Conservation (phyloP, 1,284 basidiomycete genomes). For the Pisolithus thermaeus region DNA sequence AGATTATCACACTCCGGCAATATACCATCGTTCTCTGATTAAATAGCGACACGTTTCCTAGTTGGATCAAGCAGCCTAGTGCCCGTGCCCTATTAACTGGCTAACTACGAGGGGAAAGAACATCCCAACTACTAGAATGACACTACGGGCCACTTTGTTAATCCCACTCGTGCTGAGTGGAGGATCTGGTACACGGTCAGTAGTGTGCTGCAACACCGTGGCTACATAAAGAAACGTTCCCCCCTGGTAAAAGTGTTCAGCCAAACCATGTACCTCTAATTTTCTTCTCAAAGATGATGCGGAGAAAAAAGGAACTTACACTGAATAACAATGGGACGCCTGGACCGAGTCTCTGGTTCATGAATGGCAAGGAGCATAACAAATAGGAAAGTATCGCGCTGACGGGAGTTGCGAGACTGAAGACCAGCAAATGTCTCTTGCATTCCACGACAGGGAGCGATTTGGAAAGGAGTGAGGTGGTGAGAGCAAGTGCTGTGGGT, state of each 20-base stretch:
- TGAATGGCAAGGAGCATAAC: slow-evolving; percentile 51
- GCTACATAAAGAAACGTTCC: slow-evolving; percentile 95
- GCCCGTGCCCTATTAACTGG: slow-evolving; percentile 44
- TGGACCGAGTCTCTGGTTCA: slow-evolving; percentile 50
- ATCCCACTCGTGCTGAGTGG: slow-evolving; percentile 37
- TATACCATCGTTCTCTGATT: not conserved
- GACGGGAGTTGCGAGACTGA: slow-evolving; percentile 75
- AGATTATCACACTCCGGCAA: not conserved
- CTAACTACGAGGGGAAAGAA: slow-evolving; percentile 57
- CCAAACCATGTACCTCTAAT: not conserved
- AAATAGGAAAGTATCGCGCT: slow-evolving; percentile 69
- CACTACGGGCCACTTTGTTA: slow-evolving; percentile 42
- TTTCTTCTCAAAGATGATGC: too few species aligned
- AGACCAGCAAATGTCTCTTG: slow-evolving; percentile 69
- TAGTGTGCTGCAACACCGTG: slow-evolving; percentile 77
- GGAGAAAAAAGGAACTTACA: slow-evolving; percentile 37
- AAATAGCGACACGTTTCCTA: not conserved
- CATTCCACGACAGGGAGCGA: slow-evolving; percentile 63
- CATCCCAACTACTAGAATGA: slow-evolving; percentile 63
- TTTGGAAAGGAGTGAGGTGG: slow-evolving; percentile 75
- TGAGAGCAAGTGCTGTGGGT: slow-evolving; percentile 80
- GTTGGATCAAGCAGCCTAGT: slow-evolving; percentile 19
- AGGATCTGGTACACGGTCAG: slow-evolving; percentile 35
- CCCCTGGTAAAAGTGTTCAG: slow-evolving; percentile 46
- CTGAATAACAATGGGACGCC: slow-evolving; percentile 77